A percentile compares a stretch with the other conserved stretches of the same genome.
Evolutionary conservation across 2,329 filamentous ascomycete species (phyloP).

Genomic region (Claviceps purpurea): DNA sequence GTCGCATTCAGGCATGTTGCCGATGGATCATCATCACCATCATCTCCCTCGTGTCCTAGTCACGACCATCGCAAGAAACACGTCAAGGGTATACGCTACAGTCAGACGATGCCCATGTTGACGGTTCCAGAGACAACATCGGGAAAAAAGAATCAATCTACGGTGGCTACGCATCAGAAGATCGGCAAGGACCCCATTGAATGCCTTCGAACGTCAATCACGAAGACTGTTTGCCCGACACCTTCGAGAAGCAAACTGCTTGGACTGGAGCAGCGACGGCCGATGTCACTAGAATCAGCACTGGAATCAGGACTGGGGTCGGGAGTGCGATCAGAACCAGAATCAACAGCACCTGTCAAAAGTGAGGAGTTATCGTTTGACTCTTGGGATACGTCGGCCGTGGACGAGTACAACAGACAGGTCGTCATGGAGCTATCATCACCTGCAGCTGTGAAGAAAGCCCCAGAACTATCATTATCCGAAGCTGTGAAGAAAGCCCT

Average conservation of each 20-base stretch:
- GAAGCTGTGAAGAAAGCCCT: conserved; percentile 21
- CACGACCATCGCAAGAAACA: conserved; percentile 11
- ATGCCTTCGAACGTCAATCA: conserved; percentile 26
- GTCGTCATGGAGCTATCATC: conserved; percentile 38
- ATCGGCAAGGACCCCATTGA: conserved; percentile 13
- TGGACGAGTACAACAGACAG: conserved; percentile 49
- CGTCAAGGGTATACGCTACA: conserved; percentile 42
- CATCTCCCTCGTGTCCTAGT: conserved; percentile 19
- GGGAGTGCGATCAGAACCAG: conserved; percentile 9
- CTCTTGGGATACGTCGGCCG: conserved; percentile 59
- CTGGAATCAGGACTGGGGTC: neutral
- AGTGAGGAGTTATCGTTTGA: conserved; percentile 53
- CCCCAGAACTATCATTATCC: conserved; percentile 13
- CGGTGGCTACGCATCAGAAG: conserved; percentile 25
- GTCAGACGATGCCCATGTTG: conserved; percentile 26
- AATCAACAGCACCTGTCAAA: conserved; percentile 26
- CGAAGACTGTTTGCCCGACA: conserved; percentile 36
- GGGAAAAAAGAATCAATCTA: conserved; percentile 26
- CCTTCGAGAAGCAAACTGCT: conserved; percentile 44
- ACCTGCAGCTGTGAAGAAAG: conserved; percentile 31
- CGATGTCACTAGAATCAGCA: conserved; percentile 35
- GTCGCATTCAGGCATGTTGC: conserved; percentile 21
- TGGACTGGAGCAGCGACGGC: conserved; percentile 27
- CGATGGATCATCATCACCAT: neutral
- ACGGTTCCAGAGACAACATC: conserved; percentile 21